Percentiles rank a stretch among this genome's conserved stretches.
These are phyloP conservation scores for Leccinellum luteum DNA, from an alignment of 768 basidiomycete species.

Conservation along the genomic window DNA sequence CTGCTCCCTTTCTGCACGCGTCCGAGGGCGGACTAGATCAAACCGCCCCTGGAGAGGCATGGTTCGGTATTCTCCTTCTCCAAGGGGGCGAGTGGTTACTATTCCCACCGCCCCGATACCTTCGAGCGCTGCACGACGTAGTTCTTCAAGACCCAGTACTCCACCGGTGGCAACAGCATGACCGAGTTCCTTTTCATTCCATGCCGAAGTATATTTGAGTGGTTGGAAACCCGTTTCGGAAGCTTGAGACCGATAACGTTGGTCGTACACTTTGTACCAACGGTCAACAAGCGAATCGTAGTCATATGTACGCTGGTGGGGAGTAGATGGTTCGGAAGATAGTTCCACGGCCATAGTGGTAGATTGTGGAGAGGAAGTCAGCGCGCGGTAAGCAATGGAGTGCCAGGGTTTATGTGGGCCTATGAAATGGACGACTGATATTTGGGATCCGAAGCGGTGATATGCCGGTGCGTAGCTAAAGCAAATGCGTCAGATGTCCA, in stretches of 20 bases:
- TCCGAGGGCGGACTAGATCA: constrained; percentile 67
- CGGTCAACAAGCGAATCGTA: constrained; percentile 81
- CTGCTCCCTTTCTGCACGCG: constrained; percentile 21
- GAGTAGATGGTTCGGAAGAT: constrained; percentile 2
- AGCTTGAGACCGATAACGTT: constrained; percentile 68
- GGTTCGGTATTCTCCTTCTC: constrained; percentile 73
- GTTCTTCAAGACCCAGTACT: constrained; percentile 41
- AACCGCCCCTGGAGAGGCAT: constrained; percentile 87
- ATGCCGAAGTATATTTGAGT: constrained; percentile 67
- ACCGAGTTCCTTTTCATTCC: constrained; percentile 50
- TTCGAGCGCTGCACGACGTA: constrained; percentile 33
- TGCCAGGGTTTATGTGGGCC: constrained; percentile 97
- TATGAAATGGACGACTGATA: constrained; percentile 90
- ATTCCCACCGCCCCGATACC: constrained; percentile 24
- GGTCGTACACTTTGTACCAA: constrained; percentile 92
- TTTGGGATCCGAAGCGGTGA: constrained; percentile 85
- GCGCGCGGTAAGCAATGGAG: constrained; percentile 64
- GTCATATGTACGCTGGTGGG: constrained; percentile 56
- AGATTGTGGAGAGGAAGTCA: constrained; percentile 41
- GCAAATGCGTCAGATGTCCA: constrained; percentile 25
- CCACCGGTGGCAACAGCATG: constrained; percentile 12
- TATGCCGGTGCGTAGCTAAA: constrained; percentile 94
- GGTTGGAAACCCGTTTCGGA: constrained; percentile 45
- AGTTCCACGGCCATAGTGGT: constrained; percentile 31
- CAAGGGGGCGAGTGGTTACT: constrained; percentile 17